phyloP scores from a whole-genome alignment of 2,329 filamentous ascomycete genomes.

The Calonectria ilicicola region DNA sequence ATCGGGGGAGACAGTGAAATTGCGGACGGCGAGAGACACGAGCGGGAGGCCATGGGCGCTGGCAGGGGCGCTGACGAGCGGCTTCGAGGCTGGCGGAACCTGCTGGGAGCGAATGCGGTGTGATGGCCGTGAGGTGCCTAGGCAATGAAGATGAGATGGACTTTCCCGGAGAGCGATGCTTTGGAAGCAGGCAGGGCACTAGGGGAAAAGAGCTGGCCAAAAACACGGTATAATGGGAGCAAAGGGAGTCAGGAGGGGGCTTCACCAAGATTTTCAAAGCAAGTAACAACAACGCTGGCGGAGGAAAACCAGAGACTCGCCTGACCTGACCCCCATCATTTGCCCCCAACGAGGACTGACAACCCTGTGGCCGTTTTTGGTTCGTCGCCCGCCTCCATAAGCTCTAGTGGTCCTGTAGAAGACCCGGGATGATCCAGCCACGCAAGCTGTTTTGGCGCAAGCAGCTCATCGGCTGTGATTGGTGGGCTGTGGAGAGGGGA shows the following conservation, averaged over 20 bases:
- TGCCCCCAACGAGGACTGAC: conserved; percentile 12
- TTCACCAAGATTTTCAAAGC: conserved; percentile 45
- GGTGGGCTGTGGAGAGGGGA: neutral
- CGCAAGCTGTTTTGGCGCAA: neutral
- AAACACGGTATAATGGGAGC: conserved; percentile 39
- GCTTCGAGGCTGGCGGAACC: conserved; percentile 31
- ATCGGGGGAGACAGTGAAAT: conserved; percentile 39
- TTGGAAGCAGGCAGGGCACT: conserved; percentile 38
- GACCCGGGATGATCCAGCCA: neutral
- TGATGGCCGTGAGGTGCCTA: neutral
- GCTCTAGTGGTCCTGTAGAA: conserved; percentile 8
- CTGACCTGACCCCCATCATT: conserved; percentile 23
- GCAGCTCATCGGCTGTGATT: conserved; percentile 12
- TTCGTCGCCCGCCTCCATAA: neutral
- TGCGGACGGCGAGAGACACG: conserved; percentile 41
- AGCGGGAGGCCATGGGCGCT: conserved; percentile 35
- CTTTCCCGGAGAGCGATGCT: conserved; percentile 33
- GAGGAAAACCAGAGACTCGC: conserved; percentile 35
- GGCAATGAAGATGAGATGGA: conserved; percentile 21
- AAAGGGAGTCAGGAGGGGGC: conserved; percentile 43
- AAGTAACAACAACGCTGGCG: conserved; percentile 37
- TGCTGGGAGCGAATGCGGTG: conserved; percentile 3
- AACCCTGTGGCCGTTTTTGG: neutral
- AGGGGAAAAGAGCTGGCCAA: conserved; percentile 32
- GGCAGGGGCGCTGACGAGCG: conserved; percentile 31